Conservation (phyloP, 441 rosid genomes). For the Sinapis alba region DNA sequence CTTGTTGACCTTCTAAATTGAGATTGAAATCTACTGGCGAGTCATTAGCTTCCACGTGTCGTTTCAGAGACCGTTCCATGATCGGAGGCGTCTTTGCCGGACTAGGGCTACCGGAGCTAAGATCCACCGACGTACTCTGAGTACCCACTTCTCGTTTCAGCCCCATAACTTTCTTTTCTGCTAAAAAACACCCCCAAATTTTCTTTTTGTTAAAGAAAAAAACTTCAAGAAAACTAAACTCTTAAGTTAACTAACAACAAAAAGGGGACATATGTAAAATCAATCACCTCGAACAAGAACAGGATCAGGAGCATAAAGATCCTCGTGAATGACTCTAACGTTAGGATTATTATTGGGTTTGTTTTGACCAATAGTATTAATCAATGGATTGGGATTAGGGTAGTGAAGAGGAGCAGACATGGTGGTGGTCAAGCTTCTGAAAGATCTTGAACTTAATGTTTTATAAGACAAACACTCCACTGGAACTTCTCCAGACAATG, state of each 20-base stretch:
- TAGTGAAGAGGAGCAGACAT: constrained; percentile 86
- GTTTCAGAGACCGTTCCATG: constrained; percentile 51
- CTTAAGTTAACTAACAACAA: background rate
- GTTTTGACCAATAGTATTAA: constrained; percentile 28
- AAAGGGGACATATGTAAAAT: background rate
- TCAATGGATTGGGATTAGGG: constrained; percentile 31
- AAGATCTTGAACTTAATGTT: constrained; percentile 78
- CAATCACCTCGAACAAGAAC: constrained; percentile 54
- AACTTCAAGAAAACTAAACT: background rate
- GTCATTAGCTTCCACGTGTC: constrained; percentile 57
- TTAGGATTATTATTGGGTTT: constrained; percentile 38
- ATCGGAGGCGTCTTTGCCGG: constrained; percentile 81
- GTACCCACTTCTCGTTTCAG: constrained; percentile 80
- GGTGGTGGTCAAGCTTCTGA: constrained; percentile 54
- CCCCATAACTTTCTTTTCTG: constrained; percentile 57
- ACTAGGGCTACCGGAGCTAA: constrained; percentile 69
- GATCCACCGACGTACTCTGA: constrained; percentile 71
- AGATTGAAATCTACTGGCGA: constrained; percentile 44
- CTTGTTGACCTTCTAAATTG: constrained; percentile 47
- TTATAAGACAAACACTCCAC: constrained; percentile 89
- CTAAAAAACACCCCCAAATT: background rate
- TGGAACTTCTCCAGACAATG: constrained; percentile 90
- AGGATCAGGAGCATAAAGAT: constrained; percentile 36
- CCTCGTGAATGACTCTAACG: constrained; percentile 44
- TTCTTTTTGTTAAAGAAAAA: background rate